phyloP scores from a whole-genome alignment of 768 basidiomycete genomes.

The Auricularia cornea region DNA sequence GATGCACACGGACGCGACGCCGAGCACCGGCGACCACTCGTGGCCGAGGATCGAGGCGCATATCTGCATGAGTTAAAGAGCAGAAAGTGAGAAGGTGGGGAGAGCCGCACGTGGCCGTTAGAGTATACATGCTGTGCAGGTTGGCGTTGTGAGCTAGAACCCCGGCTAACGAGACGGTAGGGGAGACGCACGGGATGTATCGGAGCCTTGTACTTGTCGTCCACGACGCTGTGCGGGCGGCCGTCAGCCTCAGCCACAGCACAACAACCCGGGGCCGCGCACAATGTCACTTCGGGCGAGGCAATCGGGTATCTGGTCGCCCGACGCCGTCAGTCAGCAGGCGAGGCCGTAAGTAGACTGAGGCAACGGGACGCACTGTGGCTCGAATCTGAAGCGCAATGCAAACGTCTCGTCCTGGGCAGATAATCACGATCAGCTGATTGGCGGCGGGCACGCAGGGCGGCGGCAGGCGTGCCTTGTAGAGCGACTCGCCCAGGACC shows the following conservation, averaged over 20 bases:
- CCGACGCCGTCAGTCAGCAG: too few species aligned
- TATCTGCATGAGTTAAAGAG: constrained; percentile 40
- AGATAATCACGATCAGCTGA: background rate
- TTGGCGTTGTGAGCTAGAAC: constrained; percentile 5
- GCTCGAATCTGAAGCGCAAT: constrained; percentile 74
- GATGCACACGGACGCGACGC: constrained; percentile 71
- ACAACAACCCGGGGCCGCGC: background rate
- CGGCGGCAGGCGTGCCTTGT: constrained; percentile 42
- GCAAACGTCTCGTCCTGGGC: constrained; percentile 65
- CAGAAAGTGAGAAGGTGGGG: constrained; percentile 9
- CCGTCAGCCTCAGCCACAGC: background rate
- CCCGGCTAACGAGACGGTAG: constrained; percentile 1
- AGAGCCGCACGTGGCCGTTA: constrained; percentile 62
- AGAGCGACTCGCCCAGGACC: constrained; percentile 77
- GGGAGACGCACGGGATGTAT: constrained; percentile 59
- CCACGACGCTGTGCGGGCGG: constrained; percentile 35
- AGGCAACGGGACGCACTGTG: constrained; percentile 54
- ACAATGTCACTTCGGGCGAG: constrained; percentile 77
- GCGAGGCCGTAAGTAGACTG: too few species aligned
- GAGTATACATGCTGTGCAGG: constrained; percentile 68
- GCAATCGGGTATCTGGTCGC: constrained; percentile 57
- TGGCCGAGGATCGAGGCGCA: constrained; percentile 84
- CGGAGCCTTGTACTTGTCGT: constrained; percentile 56
- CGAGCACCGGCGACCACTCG: constrained; percentile 87
- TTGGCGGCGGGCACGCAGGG: background rate